Percentiles rank a stretch among this genome's conserved stretches.
Evolutionary conservation across 345 rosid genomes (phyloP).

Genomic region (Gossypium australe): DNA sequence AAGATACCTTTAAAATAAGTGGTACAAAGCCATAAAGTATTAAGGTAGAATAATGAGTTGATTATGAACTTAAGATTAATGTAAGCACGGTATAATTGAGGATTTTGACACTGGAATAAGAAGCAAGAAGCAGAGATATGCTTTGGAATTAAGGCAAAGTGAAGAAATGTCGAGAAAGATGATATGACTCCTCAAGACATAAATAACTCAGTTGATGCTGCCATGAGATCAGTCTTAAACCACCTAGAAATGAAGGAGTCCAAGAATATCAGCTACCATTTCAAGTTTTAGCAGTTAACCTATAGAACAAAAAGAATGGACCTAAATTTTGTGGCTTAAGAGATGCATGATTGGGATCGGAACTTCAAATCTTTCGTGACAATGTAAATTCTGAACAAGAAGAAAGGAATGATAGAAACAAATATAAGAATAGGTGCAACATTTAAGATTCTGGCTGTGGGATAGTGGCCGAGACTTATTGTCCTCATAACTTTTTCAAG

Average conservation of each 20-base stretch:
- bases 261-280: neutral
- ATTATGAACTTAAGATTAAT: neutral
- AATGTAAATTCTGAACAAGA: neutral
- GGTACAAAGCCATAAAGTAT: neutral
- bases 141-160: neutral
- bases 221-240: neutral
- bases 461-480: neutral
- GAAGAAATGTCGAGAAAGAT: constrained; percentile 4
- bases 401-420: neutral
- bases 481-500: neutral
- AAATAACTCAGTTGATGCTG: constrained; percentile 6
- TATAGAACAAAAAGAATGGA: neutral
- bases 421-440: neutral
- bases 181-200: neutral
- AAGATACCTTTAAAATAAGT: neutral
- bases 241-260: neutral
- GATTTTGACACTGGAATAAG: neutral
- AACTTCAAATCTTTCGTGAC: neutral
- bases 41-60: neutral
- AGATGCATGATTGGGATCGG: neutral
- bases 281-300: constrained; percentile 2
- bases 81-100: neutral
- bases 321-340: neutral
- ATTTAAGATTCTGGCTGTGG: neutral
- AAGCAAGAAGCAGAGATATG: neutral